Evolutionary conservation across 2,329 filamentous ascomycete genomes (phyloP), one percentile per base, ranked within the genome.

Genomic region (Elsinoe australis): DNA sequence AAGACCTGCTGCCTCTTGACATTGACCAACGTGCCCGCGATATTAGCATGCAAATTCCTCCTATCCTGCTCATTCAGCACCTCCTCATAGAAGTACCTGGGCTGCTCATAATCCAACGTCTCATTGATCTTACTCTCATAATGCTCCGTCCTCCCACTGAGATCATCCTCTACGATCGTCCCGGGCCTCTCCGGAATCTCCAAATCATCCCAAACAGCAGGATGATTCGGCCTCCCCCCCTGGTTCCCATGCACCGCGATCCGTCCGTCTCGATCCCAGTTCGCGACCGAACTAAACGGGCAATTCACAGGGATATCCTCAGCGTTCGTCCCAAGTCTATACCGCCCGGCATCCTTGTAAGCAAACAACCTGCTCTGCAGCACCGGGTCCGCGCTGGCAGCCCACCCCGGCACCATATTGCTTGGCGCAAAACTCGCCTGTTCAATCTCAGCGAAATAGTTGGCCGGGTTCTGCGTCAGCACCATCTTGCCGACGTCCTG

Each of bases 391-490:
- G 78, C 75, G 0, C 76, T 77, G 0, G 78, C 73, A 46, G 74
- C 79, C 38, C 81, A 70, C 1, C 82, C 82, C 0, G 79, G 80
- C 0, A 83, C 77, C 60, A 85, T 67, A 51, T 75, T 79, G 0
- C 75, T 75, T 0, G 82, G 81, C 0, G 76, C 79, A 57, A 85
- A 85, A 0, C 78, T 76, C 0, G 77, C 74, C 63, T 85, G 80
- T 61, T 85, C 81, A 38, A 83, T 75, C 58, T 87, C 82, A 38
- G 75, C 71, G 57, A 84, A 83, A 67, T 83, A 85, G 64, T 85
- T 84, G 47, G 74, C 64, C 1, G 73, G 69, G 26, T 44, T 44
- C 59, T 60, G 54, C 42, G 35, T 51, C 15, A 46, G 24, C 15
- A 45, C 32, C 2, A 47, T n/a, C 1, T 14, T 7, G 5, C 44